Evolutionary conservation across 192 early-diverging fungal species (phyloP), one percentile per base, ranked within the genome.

Genomic region (Cetraspora pellucida): DNA sequence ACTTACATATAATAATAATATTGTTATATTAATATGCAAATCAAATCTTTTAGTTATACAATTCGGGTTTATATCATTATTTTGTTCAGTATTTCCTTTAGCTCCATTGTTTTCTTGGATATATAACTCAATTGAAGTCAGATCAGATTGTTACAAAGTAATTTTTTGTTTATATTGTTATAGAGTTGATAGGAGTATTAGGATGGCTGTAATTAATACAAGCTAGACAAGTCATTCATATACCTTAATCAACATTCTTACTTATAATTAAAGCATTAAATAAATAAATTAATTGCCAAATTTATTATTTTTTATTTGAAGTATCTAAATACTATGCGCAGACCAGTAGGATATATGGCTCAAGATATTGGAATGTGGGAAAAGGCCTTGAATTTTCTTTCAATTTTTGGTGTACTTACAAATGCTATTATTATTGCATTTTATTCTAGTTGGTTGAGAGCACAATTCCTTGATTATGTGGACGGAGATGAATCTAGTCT

Each of bases 1-100:
- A n/a, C 1, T 37, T 37, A 37, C 7, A 0, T 1, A 37, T 37
- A 37, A 37, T 37, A 37, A 37, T 37, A 19, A 54, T 11, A 17
- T 3, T 3, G 13, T 52, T 52, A 17, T 17, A 52, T 54, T 54
- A 54, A 19, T 54, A 19, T 16, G 16, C 16, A 4, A 14, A 54
- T 54, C 19, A 54, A 52, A 19, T 54, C 8, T 23, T 63, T 25
- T 63, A 63, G 60, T 91, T 8, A 78, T 90, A 19, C 88, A 91
- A 78, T 91, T 89, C 82, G 92, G 91, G 11, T 92, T 87, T 80
- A 85, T 93, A 50, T 80, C 83, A 14, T 72, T 93, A 54, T 92
- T 93, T 79, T 86, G 87, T 10, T 72, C 79, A 31, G 84, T 87
- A 1, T 91, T 91, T 73, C 92, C 92, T 10, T 78, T 93, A 23